Evolutionary conservation across 148 eudicot genomes (phyloP), one percentile per base, ranked within the genome.

Genomic region (Chenopodium suecicum): DNA sequence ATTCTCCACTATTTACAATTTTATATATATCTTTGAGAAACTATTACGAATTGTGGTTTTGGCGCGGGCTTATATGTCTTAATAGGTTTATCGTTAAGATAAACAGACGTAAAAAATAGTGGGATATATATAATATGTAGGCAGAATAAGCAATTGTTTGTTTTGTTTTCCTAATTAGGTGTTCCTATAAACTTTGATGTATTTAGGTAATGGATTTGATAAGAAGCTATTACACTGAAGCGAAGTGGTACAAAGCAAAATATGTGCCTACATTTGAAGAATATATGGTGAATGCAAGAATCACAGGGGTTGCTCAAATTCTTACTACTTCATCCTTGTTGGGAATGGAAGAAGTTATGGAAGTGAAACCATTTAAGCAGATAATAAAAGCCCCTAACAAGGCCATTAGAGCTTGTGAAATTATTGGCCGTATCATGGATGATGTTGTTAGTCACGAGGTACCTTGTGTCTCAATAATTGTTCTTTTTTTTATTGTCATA

Each of bases 381-480:
- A 72, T 83, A 4, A 19, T 56, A 22, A 20, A 80, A 60, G 77
- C 76, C 29, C 70, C 86, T 16, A 34, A 34, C 37, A 63, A 54
- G 50, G 83, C 79, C 65, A 75, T 86, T 34, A 60, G 70, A 69
- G 88, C 83, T 9, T 74, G 77, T 50, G 75, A 86, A 27, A 74
- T 86, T 16, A 75, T 83, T 62, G 83, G 82, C 0, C 78, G 84
- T 0, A 70, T 86, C 58, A 77, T 80, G 86, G 86, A 83, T 67
- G 88, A 83, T 77, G 77, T 83, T 31, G 83, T 86, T 54, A 77
- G 79, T 80, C 83, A 80, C 4, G 75, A 80, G 81, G 85, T 83
- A 68, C 34, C 63, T 66, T 12, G 31, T 44, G 20, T 52, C n/a
- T 56, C 4, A 29, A 4, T 14, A 10, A 5, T 34, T 6, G 20